Evolutionary conservation across 306 rosid genomes (phyloP), one percentile per base, ranked within the genome.

Genomic region (Cajanus cajan): DNA sequence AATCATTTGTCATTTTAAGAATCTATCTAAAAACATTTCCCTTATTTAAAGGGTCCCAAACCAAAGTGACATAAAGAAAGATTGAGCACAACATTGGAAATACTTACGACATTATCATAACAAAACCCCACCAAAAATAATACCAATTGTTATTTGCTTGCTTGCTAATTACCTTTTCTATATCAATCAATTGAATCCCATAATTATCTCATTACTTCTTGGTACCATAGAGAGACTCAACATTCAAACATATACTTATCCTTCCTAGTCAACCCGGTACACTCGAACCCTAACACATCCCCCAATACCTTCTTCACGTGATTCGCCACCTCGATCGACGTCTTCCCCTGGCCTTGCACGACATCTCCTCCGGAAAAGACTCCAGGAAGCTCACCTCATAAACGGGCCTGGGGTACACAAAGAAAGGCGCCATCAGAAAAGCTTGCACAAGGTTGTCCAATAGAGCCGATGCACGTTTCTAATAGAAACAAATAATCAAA

Each of bases 391-490:
- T 88, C 0, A 82, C 83, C 90, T 92, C 95, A 76, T 95, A 95
- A 6, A 66, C 73, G 0, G 98, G 98, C 86, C 98, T 87, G 0
- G 98, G 98, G 74, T 91, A 92, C 98, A 95, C 92, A 90, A 95
- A 92, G 82, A 95, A 95, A 55, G 98, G 98, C 63, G 90, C 97
- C 97, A 92, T 90, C 21, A 95, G 84, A 74, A 95, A 86, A 40
- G 95, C 98, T 86, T 95, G 97, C 11, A 71, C 85, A 64, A 92
- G 96, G 83, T 95, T 95, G 85, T 95, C 97, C 65, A 91, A 78
- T 36, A 91, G 88, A 80, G 97, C 97, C 5, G 98, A 98, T 41
- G 97, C 97, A 52, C 94, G 93, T 92, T 90, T 91, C 98, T 95
- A 45, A 71, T 13, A n/a, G n/a, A n/a, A n/a, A n/a, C n/a, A n/a